Base-by-base conservation (phyloP, 257 asterid species). In the Gentiana straminea region DNA sequence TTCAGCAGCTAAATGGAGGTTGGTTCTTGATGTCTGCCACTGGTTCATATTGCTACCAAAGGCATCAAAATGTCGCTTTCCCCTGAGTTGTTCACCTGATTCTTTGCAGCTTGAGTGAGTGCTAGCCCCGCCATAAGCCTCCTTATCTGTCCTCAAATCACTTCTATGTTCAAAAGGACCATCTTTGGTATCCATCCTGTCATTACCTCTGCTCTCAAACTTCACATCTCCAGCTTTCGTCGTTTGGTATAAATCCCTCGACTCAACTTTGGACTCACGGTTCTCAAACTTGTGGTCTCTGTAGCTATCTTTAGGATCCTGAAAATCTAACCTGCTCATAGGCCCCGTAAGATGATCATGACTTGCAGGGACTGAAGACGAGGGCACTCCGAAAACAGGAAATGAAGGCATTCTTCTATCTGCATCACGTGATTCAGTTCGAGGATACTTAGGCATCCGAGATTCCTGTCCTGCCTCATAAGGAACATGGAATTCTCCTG, bases 341-440 rank as follows among this genome's bases (percentile, higher is more conserved):
- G 72, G 66, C 62, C 80, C 77, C 52, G 66, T 59, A 44, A 71
- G 74, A 69, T 73, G 84, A 63, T 78, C 96, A 51, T 76, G 51
- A 64, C 73, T 87, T 36, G 77, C 50, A 65, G 83, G 92, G 67
- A 63, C 73, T 48, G 83, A 69, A 45, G 89, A 73, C 51, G 75
- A 70, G 36, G 89, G 64, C 53, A 76, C 76, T 63, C 91, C 77
- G 70, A 66, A 83, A 63, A 76, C 73, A 46, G 94, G 90, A 62
- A 73, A 84, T 75, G 79, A 59, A 3, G 94, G 78, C 13, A 88
- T 63, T 57, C 92, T 79, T 72, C 94, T 74, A 59, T 89, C 97
- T 57, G 63, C 61, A 66, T 86, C 95, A 39, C 89, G 86, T 4
- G 74, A 73, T 64, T 86, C 94, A 53, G 75, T 80, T n/a, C 93